Evolutionary conservation across 129 eudicot genomes (phyloP), one percentile per base, ranked within the genome.

Genomic region (Scalesia atractyloides): DNA sequence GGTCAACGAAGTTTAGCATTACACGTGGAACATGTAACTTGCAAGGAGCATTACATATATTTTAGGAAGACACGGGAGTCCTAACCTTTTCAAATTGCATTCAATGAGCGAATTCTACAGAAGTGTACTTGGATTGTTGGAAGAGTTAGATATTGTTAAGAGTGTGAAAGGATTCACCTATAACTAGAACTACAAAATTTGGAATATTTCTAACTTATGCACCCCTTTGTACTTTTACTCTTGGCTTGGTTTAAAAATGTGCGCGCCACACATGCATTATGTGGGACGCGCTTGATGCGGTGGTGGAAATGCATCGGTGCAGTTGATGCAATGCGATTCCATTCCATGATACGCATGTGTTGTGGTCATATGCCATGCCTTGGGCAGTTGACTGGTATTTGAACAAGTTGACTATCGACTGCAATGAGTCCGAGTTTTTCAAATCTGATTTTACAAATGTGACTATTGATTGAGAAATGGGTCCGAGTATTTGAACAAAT

Each of bases 41-140:
- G 53, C 53, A 48, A 48, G 53, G 53, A 54, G 36, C 36, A 9
- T 64, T 37, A n/a, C 26, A 63, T 34, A 36, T 16, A 18, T 37
- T 17, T 10, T 37, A 37, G 24, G 3, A 17, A 52, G 68, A 48
- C 3, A 36, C 49, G n/a, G 20, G 15, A 64, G 49, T 64, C 17
- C 26, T 39, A 64, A 36, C 30, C 10, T 64, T 39, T 64, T 46
- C 33, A 39, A 64, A 64, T 64, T 64, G 33, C 51, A 5, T 37
- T n/a, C 9, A 17, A 16, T 10, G 64, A 57, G 58, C 18, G 58
- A 52, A 52, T 22, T 22, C 2, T 22, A 22, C n/a, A 36, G 49
- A 63, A 63, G 48, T 36, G 34, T 63, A 63, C 9, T 2, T 5
- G 7, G 41, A 3, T 3, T 3, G 2, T 8, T 51, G 4, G 57